Evolutionary conservation across 371 early-diverging fungal species (phyloP), one percentile per base, ranked within the genome.

Genomic region (Mucor irregularis): DNA sequence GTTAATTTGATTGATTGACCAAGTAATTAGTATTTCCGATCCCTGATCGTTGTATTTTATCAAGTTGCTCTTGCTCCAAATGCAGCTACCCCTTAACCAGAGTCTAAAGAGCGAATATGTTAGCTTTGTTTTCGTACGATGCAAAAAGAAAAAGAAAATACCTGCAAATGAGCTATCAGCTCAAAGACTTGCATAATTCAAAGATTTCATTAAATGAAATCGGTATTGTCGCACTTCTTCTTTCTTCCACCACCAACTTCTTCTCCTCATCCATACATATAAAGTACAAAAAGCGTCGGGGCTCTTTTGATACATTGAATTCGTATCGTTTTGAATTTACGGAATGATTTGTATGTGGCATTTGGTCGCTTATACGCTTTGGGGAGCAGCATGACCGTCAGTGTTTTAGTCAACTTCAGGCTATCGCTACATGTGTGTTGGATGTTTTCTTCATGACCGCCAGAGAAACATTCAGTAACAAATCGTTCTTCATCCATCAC

Each of bases 401-500:
- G 45, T 16, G 45, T 29, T 45, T 45, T 45, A 28, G 28, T 45
- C 16, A 45, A 45, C 28, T 29, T 45, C 45, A 45, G 29, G 45
- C 45, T 45, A 45, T 45, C 28, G 45, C 16, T 29, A 45, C 29
- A 45, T n/a, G 45, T 45, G 45, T 45, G 45, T 28, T 45, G 45
- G 16, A 45, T 26, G 22, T 45, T 45, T 28, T 45, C 45, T 45
- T 45, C 45, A n/a, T 24, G 45, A 22, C 39, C 39, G 21, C 39
- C 39, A 39, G 39, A 39, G 39, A 22, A 39, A 39, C 39, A 39
- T 22, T 39, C 39, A 22, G 29, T 4, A 16, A 44, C 16, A 53
- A 53, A 34, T 53, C 45, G 44, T 53, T 53, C 44, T 53, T 44
- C 53, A 44, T 34, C 53, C 35, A 53, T 35, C 44, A 45, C 35